Evolutionary conservation across 208 protist species (phyloP), one percentile per base, ranked within the genome.

Genomic region (Leishmania tarentolae): DNA sequence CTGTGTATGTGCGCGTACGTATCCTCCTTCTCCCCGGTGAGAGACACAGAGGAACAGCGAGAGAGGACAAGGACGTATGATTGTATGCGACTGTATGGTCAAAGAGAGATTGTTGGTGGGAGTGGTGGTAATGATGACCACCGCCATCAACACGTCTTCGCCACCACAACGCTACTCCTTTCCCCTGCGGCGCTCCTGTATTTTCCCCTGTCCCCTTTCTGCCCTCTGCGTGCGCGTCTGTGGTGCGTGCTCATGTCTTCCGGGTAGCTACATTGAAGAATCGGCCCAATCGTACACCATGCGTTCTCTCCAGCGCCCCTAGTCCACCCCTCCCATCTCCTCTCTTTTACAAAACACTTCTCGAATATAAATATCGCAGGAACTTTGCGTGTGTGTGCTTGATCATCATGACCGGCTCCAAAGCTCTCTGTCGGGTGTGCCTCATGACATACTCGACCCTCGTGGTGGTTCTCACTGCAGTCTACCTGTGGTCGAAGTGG

Each of bases 371-470:
- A 1, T 21, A 53, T 17, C 50, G 8, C 9, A 73, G 44, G 35
- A 15, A 19, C 3, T 35, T 44, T 68, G 28, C 17, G 61, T 68
- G 61, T 24, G n/a, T 63, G 28, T 35, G 15, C 44, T 24, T 56
- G 40, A 69, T 44, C 50, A 9, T 15, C 53, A 79, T 79, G 57
- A 13, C n/a, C 59, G 13, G 4, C 42, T 71, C 63, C 35, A 50
- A 50, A 31, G n/a, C 61, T 13, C 24, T n/a, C 28, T 83, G 79
- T 61, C 79, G 79, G 63, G 35, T 5, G 3, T 83, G 83, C 69
- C 61, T 87, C 15, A 52, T 63, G 31, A 50, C 47, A 35, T 88
- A 88, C 85, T 79, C 81, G 37, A 4, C 61, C 53, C 2, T 83
- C 52, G 57, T 82, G n/a, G 53, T 76, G 11, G 44, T 75, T 17